Base-by-base conservation (phyloP, 2,329 filamentous ascomycete species). In the Beauveria scarabaeidicola region DNA sequence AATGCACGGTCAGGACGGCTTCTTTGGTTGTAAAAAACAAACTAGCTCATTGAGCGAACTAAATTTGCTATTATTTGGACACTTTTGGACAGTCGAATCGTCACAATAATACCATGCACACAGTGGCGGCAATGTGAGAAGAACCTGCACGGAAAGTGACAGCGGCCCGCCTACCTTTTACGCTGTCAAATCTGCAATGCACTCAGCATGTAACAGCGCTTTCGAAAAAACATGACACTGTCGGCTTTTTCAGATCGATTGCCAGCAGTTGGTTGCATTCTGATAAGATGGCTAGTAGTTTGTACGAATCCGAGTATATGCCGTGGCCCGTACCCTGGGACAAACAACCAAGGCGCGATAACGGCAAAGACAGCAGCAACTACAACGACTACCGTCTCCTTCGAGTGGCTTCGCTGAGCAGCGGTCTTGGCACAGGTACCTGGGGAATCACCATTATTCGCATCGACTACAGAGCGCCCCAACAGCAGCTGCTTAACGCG, bases 391-490 rank as follows among this genome's bases (percentile, higher is more conserved):
- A 36, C 11, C 55, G 55, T 11, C 17, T 58, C 7, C 2, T 44
- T 13, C 21, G 9, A 17, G 46, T 51, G 3, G 2, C 27, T 6
- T 41, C 36, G 11, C 36, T 51, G 1, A n/a, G 23, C 15, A 41
- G 5, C 8, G 23, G 25, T 15, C 13, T 21, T 10, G 6, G 11
- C 13, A 5, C 17, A 17, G 36, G 17, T 8, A 41, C 23, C 8
- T 58, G 56, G 56, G 47, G 56, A 11, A 47, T 58, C 38, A 58
- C 56, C 5, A 8, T 58, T 17, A 4, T 58, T 6, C 56, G 48
- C 38, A 41, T n/a, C 40, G 56, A 52, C 38, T 58, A 58, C 48
- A 44, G 9, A 21, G 36, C 29, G 17, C 47, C 56, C 5, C 19
- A 8, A 25, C 15, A 17, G 21, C 55, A 41, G 7, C 23, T 58